Evolutionary conservation across 345 rosid genomes (phyloP), one percentile per base, ranked within the genome.

Genomic region (Bretschneidera sinensis): DNA sequence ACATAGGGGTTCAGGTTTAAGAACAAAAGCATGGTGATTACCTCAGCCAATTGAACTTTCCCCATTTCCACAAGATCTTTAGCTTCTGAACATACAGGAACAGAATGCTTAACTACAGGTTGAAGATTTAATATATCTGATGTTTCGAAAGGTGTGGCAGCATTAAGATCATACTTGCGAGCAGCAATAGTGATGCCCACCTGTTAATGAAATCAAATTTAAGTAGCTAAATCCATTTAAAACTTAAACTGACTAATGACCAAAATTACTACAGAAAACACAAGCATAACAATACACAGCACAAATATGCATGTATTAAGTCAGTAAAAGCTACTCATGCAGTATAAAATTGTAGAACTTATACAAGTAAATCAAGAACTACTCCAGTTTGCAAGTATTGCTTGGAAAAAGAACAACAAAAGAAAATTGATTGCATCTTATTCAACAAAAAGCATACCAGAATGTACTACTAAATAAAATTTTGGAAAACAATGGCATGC

Each of bases 21-120:
- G 45, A 39, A 5, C 4, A 39, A 39, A 39, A 14, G 16, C 11
- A 9, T 39, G 15, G 45, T 34, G 62, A 66, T 59, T 79, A 95
- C 99, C 94, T 95, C 99, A 58, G 95, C 94, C 68, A 95, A 67
- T 50, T 95, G 97, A 65, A 75, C 82, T 76, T 95, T 95, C 61
- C 99, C 99, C 64, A 83, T 86, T 76, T 91, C 99, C 66, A 95
- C 88, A 22, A 95, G 92, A 62, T 82, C 78, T 80, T 95, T 95
- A 21, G 99, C 99, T 74, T 95, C 96, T 25, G 85, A 76, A 69
- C 94, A 95, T 25, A 88, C 71, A 17, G 99, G 99, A 67, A 95
- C 86, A 7, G 98, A 88, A 61, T 95, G 99, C 80, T 95, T 95
- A 67, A 95, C 86, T 21, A 91, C 94, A 54, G 99, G 96, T 66